These are phyloP conservation scores for Coemansia sp. DNA, from an alignment of 192 early-diverging fungal genomes.

Conservation along the genomic window DNA sequence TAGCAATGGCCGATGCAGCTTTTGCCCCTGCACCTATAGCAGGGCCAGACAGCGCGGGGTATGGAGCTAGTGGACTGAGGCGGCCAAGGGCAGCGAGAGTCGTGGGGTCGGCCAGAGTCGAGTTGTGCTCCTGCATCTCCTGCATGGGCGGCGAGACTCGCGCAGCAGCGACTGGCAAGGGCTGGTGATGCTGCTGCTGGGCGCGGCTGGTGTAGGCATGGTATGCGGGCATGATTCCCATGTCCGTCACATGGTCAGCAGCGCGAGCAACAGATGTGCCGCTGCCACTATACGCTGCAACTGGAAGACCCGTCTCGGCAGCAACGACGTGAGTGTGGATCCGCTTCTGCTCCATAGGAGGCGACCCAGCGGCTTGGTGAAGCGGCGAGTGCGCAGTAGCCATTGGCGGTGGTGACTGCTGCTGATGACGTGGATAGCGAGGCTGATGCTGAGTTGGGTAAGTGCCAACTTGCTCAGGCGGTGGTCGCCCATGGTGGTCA, in stretches of 20 bases:
- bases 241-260: constrained; percentile 30
- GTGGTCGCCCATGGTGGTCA: constrained; percentile 11
- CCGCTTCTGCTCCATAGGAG: constrained; percentile 27
- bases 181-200: constrained; percentile 3
- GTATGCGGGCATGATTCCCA: constrained; percentile 24
- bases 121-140: constrained; percentile 47
- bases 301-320: constrained; percentile 6
- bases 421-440: not conserved
- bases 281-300: not conserved
- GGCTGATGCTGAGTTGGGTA: not conserved
- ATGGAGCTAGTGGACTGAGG: not conserved
- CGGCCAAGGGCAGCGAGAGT: not conserved
- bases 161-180: not conserved
- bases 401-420: constrained; percentile 16
- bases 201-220: constrained; percentile 10
- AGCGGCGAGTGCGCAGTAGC: constrained; percentile 20
- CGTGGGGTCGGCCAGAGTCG: constrained; percentile 3
- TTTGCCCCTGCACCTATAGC: not conserved
- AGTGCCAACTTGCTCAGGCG: constrained; percentile 5
- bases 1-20: constrained; percentile 29
- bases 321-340: not conserved
- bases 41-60: constrained; percentile 8
- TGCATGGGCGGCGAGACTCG: constrained; percentile 14
- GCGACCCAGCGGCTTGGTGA: constrained; percentile 15
- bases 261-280: constrained; percentile 8